Conservation (phyloP, 2,329 filamentous ascomycete species). For the Dactylellina sp. region DNA sequence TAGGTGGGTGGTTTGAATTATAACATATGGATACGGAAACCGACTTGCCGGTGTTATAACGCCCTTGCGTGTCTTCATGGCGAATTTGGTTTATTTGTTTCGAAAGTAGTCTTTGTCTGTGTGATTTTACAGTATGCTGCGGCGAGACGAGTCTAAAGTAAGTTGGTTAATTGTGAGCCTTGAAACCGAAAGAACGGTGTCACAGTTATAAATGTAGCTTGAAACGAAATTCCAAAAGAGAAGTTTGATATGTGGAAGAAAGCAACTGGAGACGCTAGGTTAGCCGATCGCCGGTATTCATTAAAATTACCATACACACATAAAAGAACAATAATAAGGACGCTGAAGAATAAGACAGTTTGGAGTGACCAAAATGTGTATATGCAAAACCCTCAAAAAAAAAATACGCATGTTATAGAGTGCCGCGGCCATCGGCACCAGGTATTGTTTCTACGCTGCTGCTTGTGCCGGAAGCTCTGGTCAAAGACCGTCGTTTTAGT, state of each 20-base stretch:
- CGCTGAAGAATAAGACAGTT: background rate
- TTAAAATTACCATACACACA: slow-evolving; percentile 54
- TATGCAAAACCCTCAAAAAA: slow-evolving; percentile 2
- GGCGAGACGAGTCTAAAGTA: background rate
- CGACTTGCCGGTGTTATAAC: too few relatives aligned
- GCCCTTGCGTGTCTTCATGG: too few relatives aligned
- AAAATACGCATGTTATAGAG: slow-evolving; percentile 3
- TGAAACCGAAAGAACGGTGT: background rate
- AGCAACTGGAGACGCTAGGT: slow-evolving; percentile 34
- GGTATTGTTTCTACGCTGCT: slow-evolving; percentile 32
- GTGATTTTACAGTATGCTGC: background rate
- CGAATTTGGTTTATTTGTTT: slow-evolving; percentile 4
- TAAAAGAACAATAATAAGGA: background rate
- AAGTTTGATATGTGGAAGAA: slow-evolving; percentile 9
- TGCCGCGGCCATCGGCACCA: slow-evolving; percentile 18
- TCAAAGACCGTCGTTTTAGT: slow-evolving; percentile 41
- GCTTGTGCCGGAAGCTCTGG: slow-evolving; percentile 27
- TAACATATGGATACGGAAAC: too few relatives aligned
- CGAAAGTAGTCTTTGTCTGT: background rate
- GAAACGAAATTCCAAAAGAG: slow-evolving; percentile 2
- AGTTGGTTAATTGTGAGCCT: background rate
- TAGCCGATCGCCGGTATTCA: slow-evolving; percentile 45
- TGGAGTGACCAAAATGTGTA: background rate
- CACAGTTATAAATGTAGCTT: background rate
- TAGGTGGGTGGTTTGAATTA: too few relatives aligned